Evolutionary conservation across 306 rosid species (phyloP).

Genomic region (Vigna radiata): DNA sequence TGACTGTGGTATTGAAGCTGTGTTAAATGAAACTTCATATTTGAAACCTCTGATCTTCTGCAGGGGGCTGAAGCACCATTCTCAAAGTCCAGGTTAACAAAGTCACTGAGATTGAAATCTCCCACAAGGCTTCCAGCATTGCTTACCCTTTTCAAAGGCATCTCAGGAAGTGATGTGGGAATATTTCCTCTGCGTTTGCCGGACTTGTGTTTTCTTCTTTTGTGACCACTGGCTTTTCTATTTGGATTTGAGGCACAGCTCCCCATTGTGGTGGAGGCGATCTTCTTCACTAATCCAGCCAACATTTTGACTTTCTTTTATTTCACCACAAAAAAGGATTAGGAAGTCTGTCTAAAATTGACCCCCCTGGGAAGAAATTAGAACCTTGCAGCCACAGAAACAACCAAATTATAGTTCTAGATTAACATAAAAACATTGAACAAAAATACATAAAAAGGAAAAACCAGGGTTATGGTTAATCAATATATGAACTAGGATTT

Average conservation of each 20-base stretch:
- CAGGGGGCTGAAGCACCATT: conserved; percentile 63
- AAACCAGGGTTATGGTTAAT: not conserved
- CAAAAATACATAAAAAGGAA: not conserved
- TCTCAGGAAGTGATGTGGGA: conserved; percentile 52
- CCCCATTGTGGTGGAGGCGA: conserved; percentile 61
- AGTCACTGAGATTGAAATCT: conserved; percentile 61
- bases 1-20: conserved; percentile 80
- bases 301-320: conserved; percentile 19
- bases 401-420: conserved; percentile 3
- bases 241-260: conserved; percentile 68
- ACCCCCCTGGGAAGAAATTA: conserved; percentile 25
- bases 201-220: conserved; percentile 46
- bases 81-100: conserved; percentile 69
- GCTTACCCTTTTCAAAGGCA: conserved; percentile 51
- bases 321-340: not conserved
- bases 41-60: conserved; percentile 77
- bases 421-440: not conserved
- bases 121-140: conserved; percentile 57
- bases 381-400: conserved; percentile 38
- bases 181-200: conserved; percentile 55
- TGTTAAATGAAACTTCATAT: conserved; percentile 68
- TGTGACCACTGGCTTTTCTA: conserved; percentile 32
- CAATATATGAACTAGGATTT: not conserved
- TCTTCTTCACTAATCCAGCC: conserved; percentile 46
- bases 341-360: conserved; percentile 22